phyloP scores from a whole-genome alignment of 768 basidiomycete genomes.

The Serpula lacrymans region DNA sequence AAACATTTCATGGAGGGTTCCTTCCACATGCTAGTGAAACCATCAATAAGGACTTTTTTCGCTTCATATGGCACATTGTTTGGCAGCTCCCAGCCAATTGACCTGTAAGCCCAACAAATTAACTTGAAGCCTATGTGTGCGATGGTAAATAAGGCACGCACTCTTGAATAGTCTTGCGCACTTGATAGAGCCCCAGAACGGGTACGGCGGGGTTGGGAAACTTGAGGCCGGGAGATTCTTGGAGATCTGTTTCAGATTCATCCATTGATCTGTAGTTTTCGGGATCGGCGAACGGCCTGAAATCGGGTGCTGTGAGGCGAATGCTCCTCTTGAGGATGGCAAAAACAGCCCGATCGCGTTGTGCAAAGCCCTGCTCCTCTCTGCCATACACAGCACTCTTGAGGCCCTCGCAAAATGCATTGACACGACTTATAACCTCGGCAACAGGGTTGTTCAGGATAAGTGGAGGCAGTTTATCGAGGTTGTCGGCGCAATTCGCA shows the following conservation, averaged over 20 bases:
- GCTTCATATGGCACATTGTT: slow-evolving; percentile 39
- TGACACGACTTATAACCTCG: slow-evolving; percentile 44
- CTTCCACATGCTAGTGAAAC: slow-evolving; percentile 34
- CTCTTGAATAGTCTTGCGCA: slow-evolving; percentile 33
- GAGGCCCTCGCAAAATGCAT: slow-evolving; percentile 41
- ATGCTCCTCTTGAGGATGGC: slow-evolving; percentile 30
- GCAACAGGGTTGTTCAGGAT: slow-evolving; percentile 38
- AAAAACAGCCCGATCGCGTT: slow-evolving; percentile 32
- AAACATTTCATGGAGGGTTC: slow-evolving; percentile 33
- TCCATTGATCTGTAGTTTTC: slow-evolving; percentile 9
- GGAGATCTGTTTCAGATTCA: slow-evolving; percentile 8
- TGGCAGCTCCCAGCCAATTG: slow-evolving; percentile 41
- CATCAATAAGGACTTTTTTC: slow-evolving; percentile 32
- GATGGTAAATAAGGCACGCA: slow-evolving; percentile 15
- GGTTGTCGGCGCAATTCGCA: slow-evolving; percentile 23
- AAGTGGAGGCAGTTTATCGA: slow-evolving; percentile 39
- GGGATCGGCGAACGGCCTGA: slow-evolving; percentile 28
- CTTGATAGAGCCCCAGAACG: slow-evolving; percentile 28
- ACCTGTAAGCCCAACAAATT: slow-evolving; percentile 19
- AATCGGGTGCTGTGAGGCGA: slow-evolving; percentile 39
- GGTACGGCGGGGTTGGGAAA: slow-evolving; percentile 4
- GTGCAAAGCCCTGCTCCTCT: slow-evolving; percentile 34
- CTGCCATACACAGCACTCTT: slow-evolving; percentile 29
- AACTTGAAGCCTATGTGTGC: too few relatives aligned
- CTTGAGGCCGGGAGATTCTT: too few relatives aligned